Percentiles rank a stretch among this genome's conserved stretches.
Evolutionary conservation across 2,329 filamentous ascomycete species (phyloP).

Genomic region (Curvularia eragrostidis): DNA sequence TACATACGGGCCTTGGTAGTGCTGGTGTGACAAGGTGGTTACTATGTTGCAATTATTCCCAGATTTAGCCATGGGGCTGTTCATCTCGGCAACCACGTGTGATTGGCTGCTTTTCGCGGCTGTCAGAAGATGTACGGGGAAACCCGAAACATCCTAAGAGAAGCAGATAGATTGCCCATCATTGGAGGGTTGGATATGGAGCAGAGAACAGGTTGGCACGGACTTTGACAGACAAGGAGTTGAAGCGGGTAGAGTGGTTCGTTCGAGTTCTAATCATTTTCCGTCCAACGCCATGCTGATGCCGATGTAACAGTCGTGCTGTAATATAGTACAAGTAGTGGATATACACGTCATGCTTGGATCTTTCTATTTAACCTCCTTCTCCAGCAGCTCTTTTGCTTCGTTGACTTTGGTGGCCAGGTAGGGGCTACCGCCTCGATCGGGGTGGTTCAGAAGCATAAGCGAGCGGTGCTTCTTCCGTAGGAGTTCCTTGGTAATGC

Average conservation of each 20-base stretch:
- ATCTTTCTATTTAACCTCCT: conserved; percentile 54
- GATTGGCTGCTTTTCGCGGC: not conserved
- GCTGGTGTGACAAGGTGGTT: not conserved
- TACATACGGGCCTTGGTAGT: not conserved
- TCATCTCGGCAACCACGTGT: not conserved
- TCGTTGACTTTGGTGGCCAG: conserved; percentile 98
- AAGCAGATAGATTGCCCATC: not conserved
- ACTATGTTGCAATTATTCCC: not conserved
- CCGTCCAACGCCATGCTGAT: conserved; percentile 34
- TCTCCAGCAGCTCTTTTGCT: conserved; percentile 95
- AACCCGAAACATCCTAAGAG: not conserved
- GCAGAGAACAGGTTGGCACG: not conserved
- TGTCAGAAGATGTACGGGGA: not conserved
- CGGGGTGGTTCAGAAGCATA: conserved; percentile 97
- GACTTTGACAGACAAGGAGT: not conserved
- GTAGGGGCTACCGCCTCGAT: conserved; percentile 95
- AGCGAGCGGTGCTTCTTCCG: conserved; percentile 94
- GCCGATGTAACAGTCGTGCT: conserved; percentile 27
- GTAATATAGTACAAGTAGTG: conserved; percentile 31
- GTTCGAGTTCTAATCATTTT: conserved; percentile 9
- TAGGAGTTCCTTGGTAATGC: conserved; percentile 88
- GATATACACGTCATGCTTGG: conserved; percentile 19
- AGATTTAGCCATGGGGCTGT: conserved; percentile 1
- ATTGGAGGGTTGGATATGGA: not conserved
- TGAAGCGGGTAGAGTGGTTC: not conserved